Evolutionary conservation across 176 grass and related monocot species (phyloP).

Genomic region (Lolium multiflorum): DNA sequence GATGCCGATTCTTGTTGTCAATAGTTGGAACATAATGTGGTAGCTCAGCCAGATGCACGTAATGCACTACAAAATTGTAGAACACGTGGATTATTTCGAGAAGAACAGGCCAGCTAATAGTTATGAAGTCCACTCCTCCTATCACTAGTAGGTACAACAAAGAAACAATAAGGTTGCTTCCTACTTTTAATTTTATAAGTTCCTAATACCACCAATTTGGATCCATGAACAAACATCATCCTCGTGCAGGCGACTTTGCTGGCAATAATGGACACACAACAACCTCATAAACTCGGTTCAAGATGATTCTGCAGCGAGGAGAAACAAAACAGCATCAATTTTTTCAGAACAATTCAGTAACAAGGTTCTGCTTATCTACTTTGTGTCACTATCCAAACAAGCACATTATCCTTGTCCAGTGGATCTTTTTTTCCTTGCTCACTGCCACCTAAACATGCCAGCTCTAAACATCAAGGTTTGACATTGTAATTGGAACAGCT

Average conservation of each 20-base stretch:
- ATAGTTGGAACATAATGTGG: slow-evolving; percentile 32
- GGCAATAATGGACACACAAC: slow-evolving; percentile 4
- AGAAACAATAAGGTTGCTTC: slow-evolving; percentile 2
- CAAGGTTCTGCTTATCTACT: slow-evolving; percentile 13
- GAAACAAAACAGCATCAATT: slow-evolving; percentile 47
- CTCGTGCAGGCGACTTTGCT: slow-evolving; percentile 33
- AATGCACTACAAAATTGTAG: slow-evolving; percentile 3
- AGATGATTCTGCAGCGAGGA: not conserved
- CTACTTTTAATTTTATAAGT: not conserved
- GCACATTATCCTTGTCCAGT: slow-evolving; percentile 47
- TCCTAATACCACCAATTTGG: not conserved
- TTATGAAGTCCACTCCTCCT: not conserved
- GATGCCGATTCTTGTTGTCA: slow-evolving; percentile 30
- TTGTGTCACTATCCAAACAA: not conserved
- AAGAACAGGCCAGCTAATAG: not conserved
- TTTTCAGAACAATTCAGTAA: slow-evolving; percentile 35
- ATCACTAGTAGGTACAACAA: slow-evolving; percentile 12
- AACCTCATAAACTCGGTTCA: not conserved
- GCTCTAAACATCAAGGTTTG: slow-evolving; percentile 24
- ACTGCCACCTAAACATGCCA: slow-evolving; percentile 3
- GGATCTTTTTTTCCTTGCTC: slow-evolving; percentile 38
- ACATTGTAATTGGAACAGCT: slow-evolving; percentile 8
- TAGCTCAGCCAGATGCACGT: not conserved
- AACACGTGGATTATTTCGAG: not conserved
- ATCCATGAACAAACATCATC: not conserved